phyloP scores from a whole-genome alignment of 1,139 yeast species.

The Candida albicans region DNA sequence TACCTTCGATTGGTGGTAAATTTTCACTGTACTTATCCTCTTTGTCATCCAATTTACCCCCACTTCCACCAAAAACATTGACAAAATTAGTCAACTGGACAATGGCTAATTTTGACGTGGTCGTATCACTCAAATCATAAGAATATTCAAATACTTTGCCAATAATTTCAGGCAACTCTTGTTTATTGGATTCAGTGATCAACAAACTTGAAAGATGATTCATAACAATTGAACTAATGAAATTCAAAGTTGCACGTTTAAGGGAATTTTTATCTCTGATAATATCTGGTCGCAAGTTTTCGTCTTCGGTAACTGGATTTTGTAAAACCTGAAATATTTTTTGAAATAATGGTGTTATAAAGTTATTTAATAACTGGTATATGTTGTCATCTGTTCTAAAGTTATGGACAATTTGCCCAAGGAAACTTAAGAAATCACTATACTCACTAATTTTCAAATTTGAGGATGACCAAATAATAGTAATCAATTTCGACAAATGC shows the following conservation, averaged over 20 bases:
- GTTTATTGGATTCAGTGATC: slow-evolving; percentile 64
- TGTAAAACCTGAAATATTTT: slow-evolving; percentile 61
- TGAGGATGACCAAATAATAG: slow-evolving; percentile 68
- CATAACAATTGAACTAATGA: slow-evolving; percentile 66
- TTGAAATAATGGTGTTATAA: slow-evolving; percentile 70
- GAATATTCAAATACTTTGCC: slow-evolving; percentile 67
- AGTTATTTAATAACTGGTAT: slow-evolving; percentile 69
- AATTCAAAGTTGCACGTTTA: slow-evolving; percentile 68
- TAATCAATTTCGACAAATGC: slow-evolving; percentile 71
- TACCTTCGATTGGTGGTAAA: slow-evolving; percentile 62
- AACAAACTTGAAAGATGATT: slow-evolving; percentile 81
- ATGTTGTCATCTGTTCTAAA: slow-evolving; percentile 67
- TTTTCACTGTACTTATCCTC: slow-evolving; percentile 55
- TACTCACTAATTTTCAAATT: slow-evolving; percentile 65
- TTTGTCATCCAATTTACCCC: slow-evolving; percentile 60
- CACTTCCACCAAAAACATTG: slow-evolving; percentile 58
- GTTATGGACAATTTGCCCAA: slow-evolving; percentile 84
- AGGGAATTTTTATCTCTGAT: slow-evolving; percentile 60
- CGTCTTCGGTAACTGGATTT: slow-evolving; percentile 19
- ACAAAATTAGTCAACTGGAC: slow-evolving; percentile 69
- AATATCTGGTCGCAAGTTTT: slow-evolving; percentile 44
- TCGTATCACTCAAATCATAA: slow-evolving; percentile 52
- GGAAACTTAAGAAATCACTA: slow-evolving; percentile 77
- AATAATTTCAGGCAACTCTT: slow-evolving; percentile 61
- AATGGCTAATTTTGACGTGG: slow-evolving; percentile 68